Conservation (phyloP, 2,329 filamentous ascomycete species). For the Nemania diffusa region DNA sequence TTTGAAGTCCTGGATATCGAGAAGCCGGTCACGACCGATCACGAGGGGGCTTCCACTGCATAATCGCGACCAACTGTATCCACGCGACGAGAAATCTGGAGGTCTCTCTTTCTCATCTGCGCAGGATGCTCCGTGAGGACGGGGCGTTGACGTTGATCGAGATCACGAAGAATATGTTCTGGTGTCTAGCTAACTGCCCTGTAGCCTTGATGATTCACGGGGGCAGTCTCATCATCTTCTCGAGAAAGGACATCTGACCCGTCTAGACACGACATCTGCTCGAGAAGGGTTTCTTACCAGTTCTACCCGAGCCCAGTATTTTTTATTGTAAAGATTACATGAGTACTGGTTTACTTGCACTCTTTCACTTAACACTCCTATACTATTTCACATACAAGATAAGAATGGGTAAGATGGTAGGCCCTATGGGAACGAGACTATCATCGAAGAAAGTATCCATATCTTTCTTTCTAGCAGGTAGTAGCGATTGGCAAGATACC, state of each 20-base stretch:
- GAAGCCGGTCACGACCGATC: neutral
- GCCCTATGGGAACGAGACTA: too few species aligned
- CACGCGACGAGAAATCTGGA: slow-evolving; percentile 28
- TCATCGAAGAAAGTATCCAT: too few species aligned
- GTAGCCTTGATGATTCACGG: slow-evolving; percentile 59
- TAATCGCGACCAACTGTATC: slow-evolving; percentile 28
- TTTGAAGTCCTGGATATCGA: slow-evolving; percentile 28
- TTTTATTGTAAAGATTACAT: too few species aligned
- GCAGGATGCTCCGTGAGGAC: slow-evolving; percentile 25
- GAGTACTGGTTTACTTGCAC: too few species aligned
- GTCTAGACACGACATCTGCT: slow-evolving; percentile 54
- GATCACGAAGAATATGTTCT: slow-evolving; percentile 30
- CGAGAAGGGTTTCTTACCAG: slow-evolving; percentile 54
- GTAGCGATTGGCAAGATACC: too few species aligned
- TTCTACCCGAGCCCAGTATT: too few species aligned
- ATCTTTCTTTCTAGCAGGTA: too few species aligned
- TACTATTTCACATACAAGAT: too few species aligned
- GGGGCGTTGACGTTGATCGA: slow-evolving; percentile 27
- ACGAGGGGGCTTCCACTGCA: slow-evolving; percentile 14
- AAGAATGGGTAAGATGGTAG: too few species aligned
- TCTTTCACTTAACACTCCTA: too few species aligned
- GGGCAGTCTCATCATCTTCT: slow-evolving; percentile 55
- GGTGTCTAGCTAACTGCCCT: slow-evolving; percentile 1
- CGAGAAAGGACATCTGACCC: slow-evolving; percentile 52
- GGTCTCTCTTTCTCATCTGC: slow-evolving; percentile 12